Evolutionary conservation across 2,329 filamentous ascomycete species (phyloP), one percentile per base, ranked within the genome.

Genomic region (Setomelanomma holmii): DNA sequence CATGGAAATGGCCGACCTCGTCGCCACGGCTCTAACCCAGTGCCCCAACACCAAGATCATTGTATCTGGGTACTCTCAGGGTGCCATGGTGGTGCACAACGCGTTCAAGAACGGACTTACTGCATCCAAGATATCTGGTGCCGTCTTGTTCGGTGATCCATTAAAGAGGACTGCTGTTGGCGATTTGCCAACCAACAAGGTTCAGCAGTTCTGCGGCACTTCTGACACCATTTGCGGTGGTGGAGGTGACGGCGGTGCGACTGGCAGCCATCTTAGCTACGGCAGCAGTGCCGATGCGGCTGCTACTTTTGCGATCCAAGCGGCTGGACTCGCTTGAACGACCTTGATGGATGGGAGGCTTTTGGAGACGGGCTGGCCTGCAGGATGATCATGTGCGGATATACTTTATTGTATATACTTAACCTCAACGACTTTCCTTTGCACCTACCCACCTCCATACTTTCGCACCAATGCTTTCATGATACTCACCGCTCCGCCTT

Each of bases 381-480:
- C 41, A 24, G 40, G 45, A 42, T 22, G 19, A 36, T 33, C 24
- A 16, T 11, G 40, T 44, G 2, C 21, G 16, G 12, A 36, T 41
- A 33, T 21, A 42, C 33, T 20, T 56, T 36, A 3, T 24, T 51
- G n/a, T 55, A 58, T 22, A 55, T 49, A 40, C 43, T 54, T 49
- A 36, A 40, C 24, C 43, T 45, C 44, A 38, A 46, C 35, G 10
- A 40, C 39, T 48, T 43, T 19, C 34, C 34, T 16, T 48, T 41
- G 6, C 6, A 39, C 14, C 27, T 30, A 10, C 27, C 45, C 35
- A 33, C 22, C 46, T 3, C 58, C 86, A 74, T 96, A 96, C 68
- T 91, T 96, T 36, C 78, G 78, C 22, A 90, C 77, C 62, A 97
- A 77, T 58, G 78, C 84, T 71, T 82, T 84, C 89, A 96, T 95